Conservation (phyloP, 768 basidiomycete genomes). For the Phylloporus rhodoxanthus region DNA sequence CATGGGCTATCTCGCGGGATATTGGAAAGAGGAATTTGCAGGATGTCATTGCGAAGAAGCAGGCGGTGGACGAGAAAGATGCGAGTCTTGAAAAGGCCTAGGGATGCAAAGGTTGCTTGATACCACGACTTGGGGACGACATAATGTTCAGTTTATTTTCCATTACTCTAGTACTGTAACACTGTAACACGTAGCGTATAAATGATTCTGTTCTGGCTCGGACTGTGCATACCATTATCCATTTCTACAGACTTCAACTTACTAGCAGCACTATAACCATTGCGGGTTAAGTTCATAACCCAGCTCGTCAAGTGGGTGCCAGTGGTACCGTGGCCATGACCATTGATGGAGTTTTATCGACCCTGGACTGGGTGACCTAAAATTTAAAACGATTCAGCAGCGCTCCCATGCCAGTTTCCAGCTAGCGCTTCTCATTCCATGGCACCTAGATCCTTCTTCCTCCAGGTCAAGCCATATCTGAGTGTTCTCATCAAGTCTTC, state of each 20-base stretch:
- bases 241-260: too few relatives aligned
- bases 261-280: too few relatives aligned
- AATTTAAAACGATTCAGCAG: neutral
- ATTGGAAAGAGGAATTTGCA: conserved; percentile 59
- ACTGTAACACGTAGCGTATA: neutral
- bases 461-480: neutral
- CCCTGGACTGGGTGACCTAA: too few relatives aligned
- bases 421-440: neutral
- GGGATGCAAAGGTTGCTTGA: neutral
- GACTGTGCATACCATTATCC: too few relatives aligned
- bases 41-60: conserved; percentile 35
- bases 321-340: too few relatives aligned
- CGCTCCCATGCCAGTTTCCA: neutral
- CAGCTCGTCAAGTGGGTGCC: too few relatives aligned
- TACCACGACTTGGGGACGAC: neutral
- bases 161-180: neutral
- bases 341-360: too few relatives aligned
- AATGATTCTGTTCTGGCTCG: neutral
- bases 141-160: neutral
- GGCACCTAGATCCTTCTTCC: neutral
- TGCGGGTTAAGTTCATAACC: too few relatives aligned
- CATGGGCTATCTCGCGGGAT: conserved; percentile 60
- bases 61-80: conserved; percentile 9
- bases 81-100: conserved; percentile 5
- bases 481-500: neutral